Evolutionary conservation across 768 basidiomycete genomes (phyloP), one percentile per base, ranked within the genome.

Genomic region (Podaxis sp.): DNA sequence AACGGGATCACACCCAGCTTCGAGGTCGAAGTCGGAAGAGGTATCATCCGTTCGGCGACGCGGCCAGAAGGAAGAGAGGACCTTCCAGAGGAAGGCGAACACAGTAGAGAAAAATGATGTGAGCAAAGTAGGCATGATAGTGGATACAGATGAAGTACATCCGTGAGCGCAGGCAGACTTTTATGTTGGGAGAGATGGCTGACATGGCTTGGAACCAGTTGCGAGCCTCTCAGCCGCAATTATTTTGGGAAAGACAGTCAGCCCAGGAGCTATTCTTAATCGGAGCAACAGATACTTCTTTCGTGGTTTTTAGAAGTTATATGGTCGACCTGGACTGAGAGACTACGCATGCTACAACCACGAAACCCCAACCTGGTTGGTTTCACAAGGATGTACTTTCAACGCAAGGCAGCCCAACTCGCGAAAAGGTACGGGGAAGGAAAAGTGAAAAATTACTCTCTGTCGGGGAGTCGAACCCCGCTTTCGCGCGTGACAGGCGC

Each of bases 401-500:
- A 32, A 9, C 7, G 7, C 7, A 9, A 32, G 1, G 32, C 9
- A 32, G 32, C 7, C 32, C 32, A 32, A 7, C 32, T 9, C 32
- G 32, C 9, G 7, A 9, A 32, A 32, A 9, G 7, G 32, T 32
- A 32, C 32, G 1, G 1, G 9, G 32, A 32, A 32, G 32, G 32
- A 32, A 32, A 21, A 21, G 21, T 21, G 1, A 1, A 32, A 32
- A 9, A 9, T 2, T 9, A 13, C 63, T 61, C 63, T 64, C 63
- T 57, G 63, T 62, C 63, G 61, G 63, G 63, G 63, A 64, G 57
- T 64, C 63, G 63, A 64, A 64, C 63, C 63, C 63, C 61, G 63
- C 63, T 64, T 64, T 64, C 63, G 63, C 63, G 63, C 63, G 63
- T 57, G 56, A 57, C 56, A 57, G 56, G 47, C 56, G 56, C 56